Evolutionary conservation across 495 filamentous ascomycete genomes (phyloP), one percentile per base, ranked within the genome.

Genomic region (Elasticomyces elasticus): DNA sequence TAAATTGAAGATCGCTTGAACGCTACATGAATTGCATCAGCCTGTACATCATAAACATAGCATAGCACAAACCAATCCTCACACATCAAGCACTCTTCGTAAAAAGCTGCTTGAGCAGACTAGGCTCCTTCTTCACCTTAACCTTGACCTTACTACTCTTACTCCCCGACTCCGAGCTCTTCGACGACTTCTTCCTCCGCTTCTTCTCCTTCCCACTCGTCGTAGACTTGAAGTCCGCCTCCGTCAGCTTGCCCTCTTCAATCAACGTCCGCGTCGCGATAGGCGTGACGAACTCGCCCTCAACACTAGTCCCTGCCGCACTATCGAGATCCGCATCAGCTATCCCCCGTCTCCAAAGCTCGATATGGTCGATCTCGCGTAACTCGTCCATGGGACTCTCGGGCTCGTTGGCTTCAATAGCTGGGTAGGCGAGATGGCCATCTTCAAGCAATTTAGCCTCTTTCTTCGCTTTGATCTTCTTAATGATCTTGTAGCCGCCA

Each of bases 401-500:
- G 71, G 62, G 77, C 67, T 70, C 58, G 26, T 25, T 19, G 60
- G 69, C 78, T 45, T 83, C 71, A 6, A 51, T 15, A n/a, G 33
- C 33, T 6, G 19, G 48, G 4, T 40, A 20, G n/a, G 12, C 30
- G 10, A 15, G 48, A 19, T 24, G 15, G 64, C 78, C 71, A 38
- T 82, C 82, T 23, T 84, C 79, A 70, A 80, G 74, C 40, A 69
- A 64, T 1, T 62, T 62, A 25, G 63, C 64, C 25, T 73, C 74
- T 27, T 75, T 73, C 55, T 72, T 71, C 6, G 68, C 67, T 1
- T 76, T 71, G 58, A 96, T 84, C 62, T 82, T 81, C 74, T 95
- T 94, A 71, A 98, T 81, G 63, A 98, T 95, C 73, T 92, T 95
- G 78, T 86, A 95, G 13, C 92, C 92, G 37, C 92, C 92, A 49